Percentiles rank a stretch among this genome's conserved stretches.
Evolutionary conservation across 2,329 filamentous ascomycete genomes (phyloP).

Genomic region (Blastomyces silverae): DNA sequence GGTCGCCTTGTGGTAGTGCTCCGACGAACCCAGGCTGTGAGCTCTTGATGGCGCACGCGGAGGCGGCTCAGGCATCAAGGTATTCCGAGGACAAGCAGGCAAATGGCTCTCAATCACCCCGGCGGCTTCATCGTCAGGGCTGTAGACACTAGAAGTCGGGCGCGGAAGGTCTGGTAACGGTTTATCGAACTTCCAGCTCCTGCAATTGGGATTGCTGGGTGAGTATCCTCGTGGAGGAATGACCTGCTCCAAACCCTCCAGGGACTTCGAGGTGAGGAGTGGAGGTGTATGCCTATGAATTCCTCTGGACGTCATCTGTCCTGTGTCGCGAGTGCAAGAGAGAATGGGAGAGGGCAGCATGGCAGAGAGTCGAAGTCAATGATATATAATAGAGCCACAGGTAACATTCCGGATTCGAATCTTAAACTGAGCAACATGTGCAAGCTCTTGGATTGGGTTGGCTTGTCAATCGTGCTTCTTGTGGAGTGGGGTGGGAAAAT

Average conservation of each 20-base stretch:
- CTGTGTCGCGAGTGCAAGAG: not conserved
- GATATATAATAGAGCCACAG: constrained; percentile 1
- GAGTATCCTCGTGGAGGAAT: constrained; percentile 17
- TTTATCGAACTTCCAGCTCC: constrained; percentile 15
- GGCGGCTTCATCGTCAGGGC: constrained; percentile 1
- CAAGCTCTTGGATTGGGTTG: not conserved
- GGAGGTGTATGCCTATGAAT: constrained; percentile 14
- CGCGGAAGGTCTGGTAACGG: constrained; percentile 12
- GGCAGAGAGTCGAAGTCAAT: not conserved
- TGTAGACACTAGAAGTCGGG: constrained; percentile 7
- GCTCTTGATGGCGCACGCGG: constrained; percentile 1
- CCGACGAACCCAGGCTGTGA: constrained; percentile 6
- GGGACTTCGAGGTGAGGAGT: constrained; percentile 18
- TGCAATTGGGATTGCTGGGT: not conserved
- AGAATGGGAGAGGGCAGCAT: not conserved
- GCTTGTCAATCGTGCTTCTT: constrained; percentile 9
- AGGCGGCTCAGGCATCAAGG: not conserved
- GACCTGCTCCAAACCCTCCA: constrained; percentile 22
- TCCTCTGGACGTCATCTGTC: constrained; percentile 10
- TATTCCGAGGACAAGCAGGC: constrained; percentile 7
- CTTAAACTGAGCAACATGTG: not conserved
- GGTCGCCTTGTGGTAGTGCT: constrained; percentile 2
- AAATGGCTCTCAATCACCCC: constrained; percentile 6
- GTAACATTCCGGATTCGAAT: constrained; percentile 17
- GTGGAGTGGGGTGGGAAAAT: not conserved